Evolutionary conservation across 2,329 filamentous ascomycete species (phyloP), one percentile per base, ranked within the genome.

Genomic region (Talaromyces sp.): DNA sequence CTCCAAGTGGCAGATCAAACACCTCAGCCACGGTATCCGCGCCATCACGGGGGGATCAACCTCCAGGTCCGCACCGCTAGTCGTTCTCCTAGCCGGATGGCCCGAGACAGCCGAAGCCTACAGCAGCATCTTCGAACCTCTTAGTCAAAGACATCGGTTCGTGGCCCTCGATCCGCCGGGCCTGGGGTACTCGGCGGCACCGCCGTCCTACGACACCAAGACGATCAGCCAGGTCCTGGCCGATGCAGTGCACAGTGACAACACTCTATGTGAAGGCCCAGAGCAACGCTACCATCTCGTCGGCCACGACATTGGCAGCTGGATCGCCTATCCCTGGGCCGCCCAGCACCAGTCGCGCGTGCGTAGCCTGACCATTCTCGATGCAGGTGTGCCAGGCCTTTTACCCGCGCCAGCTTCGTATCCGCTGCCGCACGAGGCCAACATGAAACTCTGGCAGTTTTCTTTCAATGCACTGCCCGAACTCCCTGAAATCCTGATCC

Each of bases 41-140:
- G 69, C 68, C 52, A 63, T 69, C 55, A 57, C 67, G 27, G 68
- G 65, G 34, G 69, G 69, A 10, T 65, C 65, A 61, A 65, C 65
- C 9, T 61, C 65, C 12, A 65, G 23, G 18, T 47, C 44, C 5
- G n/a, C 44, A 8, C 44, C 68, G 12, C 30, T 70, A 8, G 56
- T 71, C 50, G 18, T 53, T 30, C 68, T 70, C 55, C 55, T 70
- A 18, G 54, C 67, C 60, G 67, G 67, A 47, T 69, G 67, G 67
- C 68, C 69, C 10, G 65, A 71, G 62, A 70, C 69, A 34, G 68
- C 68, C 33, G 68, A 70, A 60, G 68, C 69, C 2, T 71, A 61
- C 40, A 64, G 61, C 47, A 62, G 64, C 8, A 54, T 71, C 51
- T 65, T 71, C 53, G 65, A 67, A 33, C 61, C 65, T 34, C 66